Evolutionary conservation across 306 rosid genomes (phyloP).

Genomic region (Castanea sativa): DNA sequence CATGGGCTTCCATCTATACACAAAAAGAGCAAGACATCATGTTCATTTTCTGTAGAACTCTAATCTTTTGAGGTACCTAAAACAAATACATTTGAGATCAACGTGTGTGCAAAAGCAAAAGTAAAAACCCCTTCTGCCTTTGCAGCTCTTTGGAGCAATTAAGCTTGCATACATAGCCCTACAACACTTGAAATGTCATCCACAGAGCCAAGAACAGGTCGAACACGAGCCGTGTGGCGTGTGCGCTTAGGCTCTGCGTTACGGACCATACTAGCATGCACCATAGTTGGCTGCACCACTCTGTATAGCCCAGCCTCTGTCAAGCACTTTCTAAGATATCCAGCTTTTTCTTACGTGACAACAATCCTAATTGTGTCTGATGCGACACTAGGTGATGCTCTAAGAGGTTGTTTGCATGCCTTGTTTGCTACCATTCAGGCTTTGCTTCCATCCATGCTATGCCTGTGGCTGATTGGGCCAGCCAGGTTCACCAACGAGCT

Average conservation of each 20-base stretch:
- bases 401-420: conserved; percentile 57
- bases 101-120: too few relatives aligned
- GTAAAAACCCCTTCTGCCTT: too few relatives aligned
- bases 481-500: conserved; percentile 12
- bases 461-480: conserved; percentile 52
- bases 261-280: conserved; percentile 65
- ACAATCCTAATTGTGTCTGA: conserved; percentile 57
- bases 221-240: conserved; percentile 32
- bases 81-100: too few relatives aligned
- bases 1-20: too few relatives aligned
- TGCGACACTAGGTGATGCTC: conserved; percentile 63
- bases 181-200: conserved; percentile 13
- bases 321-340: conserved; percentile 39
- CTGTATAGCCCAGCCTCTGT: conserved; percentile 47
- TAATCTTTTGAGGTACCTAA: too few relatives aligned
- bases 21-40: too few relatives aligned
- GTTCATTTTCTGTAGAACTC: too few relatives aligned
- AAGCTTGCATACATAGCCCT: background rate
- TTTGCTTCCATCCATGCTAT: conserved; percentile 29
- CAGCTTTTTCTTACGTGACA: conserved; percentile 62
- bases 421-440: conserved; percentile 45
- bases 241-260: conserved; percentile 48
- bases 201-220: conserved; percentile 16
- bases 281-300: conserved; percentile 48
- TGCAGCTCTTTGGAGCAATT: background rate